phyloP scores from a whole-genome alignment of 257 asterid species.

The Ophiorrhiza pumila region DNA sequence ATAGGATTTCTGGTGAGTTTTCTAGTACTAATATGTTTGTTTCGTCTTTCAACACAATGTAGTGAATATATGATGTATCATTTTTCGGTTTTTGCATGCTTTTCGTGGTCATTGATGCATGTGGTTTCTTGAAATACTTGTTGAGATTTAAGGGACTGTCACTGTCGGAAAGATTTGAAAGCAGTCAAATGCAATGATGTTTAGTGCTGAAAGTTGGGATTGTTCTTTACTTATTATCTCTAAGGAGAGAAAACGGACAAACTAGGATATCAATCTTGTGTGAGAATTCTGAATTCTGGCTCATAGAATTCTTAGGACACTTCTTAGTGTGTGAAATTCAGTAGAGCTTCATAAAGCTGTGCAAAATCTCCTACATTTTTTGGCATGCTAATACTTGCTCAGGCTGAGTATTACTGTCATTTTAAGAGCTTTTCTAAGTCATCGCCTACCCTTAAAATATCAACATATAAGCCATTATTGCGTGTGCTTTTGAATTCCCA shows the following conservation, averaged over 20 bases:
- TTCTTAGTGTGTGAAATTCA: background rate
- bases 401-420: background rate
- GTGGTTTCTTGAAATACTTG: background rate
- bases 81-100: background rate
- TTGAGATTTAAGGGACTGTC: background rate
- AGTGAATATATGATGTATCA: background rate
- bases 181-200: too few species aligned
- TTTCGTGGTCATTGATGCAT: background rate
- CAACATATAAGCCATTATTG: background rate
- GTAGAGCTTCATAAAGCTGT: background rate
- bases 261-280: background rate
- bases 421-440: background rate
- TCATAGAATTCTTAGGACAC: background rate
- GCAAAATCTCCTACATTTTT: background rate
- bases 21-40: background rate
- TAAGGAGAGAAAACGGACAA: background rate
- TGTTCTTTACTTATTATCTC: background rate
- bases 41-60: background rate
- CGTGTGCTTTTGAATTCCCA: too few species aligned
- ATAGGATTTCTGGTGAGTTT: conserved; percentile 46
- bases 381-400: background rate
- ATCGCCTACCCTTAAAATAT: background rate
- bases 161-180: background rate
- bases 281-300: background rate
- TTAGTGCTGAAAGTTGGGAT: background rate